phyloP scores from a whole-genome alignment of 306 rosid genomes.

The Cucurbita pepo region DNA sequence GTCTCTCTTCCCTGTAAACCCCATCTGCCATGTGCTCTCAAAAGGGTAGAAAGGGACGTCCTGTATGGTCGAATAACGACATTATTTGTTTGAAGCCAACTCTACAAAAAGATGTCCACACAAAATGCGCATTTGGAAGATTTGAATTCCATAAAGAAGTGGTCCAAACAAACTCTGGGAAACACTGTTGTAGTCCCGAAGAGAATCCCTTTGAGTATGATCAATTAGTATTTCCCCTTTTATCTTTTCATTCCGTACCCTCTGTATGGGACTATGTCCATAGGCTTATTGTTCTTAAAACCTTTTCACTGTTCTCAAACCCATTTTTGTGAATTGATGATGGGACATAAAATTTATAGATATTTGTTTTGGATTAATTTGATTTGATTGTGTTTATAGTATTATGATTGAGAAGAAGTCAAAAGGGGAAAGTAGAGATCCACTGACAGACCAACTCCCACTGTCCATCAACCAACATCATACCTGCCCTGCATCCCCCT shows the following conservation, averaged over 20 bases:
- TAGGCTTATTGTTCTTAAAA: background rate
- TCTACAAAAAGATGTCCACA: background rate
- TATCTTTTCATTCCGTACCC: background rate
- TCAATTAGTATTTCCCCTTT: background rate
- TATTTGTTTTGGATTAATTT: background rate
- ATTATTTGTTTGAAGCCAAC: background rate
- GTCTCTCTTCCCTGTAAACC: background rate
- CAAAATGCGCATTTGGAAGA: background rate
- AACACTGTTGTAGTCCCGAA: background rate
- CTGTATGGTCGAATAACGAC: background rate
- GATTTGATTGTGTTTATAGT: background rate
- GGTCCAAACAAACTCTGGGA: background rate
- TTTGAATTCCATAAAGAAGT: background rate
- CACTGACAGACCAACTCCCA: slow-evolving; percentile 7
- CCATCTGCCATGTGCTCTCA: background rate
- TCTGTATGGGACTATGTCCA: background rate
- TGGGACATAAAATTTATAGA: background rate
- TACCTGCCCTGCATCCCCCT: background rate
- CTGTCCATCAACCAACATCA: slow-evolving; percentile 8
- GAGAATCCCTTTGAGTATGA: background rate
- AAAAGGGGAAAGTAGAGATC: background rate
- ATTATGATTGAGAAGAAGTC: slow-evolving; percentile 1
- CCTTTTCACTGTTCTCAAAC: background rate
- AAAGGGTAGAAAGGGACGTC: background rate
- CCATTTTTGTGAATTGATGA: background rate